Evolutionary conservation across 345 rosid species (phyloP).

Genomic region (Dipteronia dyeriana): DNA sequence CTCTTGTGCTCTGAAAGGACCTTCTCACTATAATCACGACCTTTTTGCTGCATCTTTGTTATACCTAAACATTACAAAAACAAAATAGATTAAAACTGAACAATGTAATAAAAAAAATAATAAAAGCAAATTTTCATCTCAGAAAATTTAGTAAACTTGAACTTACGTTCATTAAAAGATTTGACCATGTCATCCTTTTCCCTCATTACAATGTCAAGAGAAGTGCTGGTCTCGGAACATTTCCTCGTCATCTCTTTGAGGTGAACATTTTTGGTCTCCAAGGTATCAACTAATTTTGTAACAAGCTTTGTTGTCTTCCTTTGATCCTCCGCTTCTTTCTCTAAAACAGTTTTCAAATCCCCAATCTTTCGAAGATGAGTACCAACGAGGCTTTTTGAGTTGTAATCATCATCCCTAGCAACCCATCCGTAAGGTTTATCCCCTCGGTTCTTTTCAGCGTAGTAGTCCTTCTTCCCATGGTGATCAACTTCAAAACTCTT

Average conservation of each 20-base stretch:
- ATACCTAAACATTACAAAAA: conserved; percentile 27
- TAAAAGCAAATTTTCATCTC: neutral
- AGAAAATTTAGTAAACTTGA: neutral
- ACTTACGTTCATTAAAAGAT: conserved; percentile 57
- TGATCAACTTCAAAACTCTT: conserved; percentile 37
- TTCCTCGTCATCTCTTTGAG: conserved; percentile 49
- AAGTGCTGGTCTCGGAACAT: conserved; percentile 29
- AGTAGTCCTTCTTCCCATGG: conserved; percentile 56
- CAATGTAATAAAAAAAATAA: neutral
- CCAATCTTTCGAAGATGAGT: conserved; percentile 47
- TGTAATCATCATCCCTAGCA: conserved; percentile 59
- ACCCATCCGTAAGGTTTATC: conserved; percentile 65
- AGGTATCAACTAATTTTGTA: conserved; percentile 36
- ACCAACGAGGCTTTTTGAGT: conserved; percentile 35
- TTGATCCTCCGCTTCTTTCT: conserved; percentile 47
- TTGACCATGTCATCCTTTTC: conserved; percentile 43
- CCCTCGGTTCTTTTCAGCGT: conserved; percentile 27
- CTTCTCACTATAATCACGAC: conserved; percentile 38
- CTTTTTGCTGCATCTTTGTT: conserved; percentile 40
- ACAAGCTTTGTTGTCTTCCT: conserved; percentile 42
- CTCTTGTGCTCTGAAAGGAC: conserved; percentile 47
- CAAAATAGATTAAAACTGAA: neutral
- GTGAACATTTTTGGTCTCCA: conserved; percentile 39
- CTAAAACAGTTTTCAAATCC: conserved; percentile 56
- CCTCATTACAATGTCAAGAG: conserved; percentile 26